Evolutionary conservation across 208 protist genomes (phyloP), one percentile per base, ranked within the genome.

Genomic region (Endotrypanum monterogeii): DNA sequence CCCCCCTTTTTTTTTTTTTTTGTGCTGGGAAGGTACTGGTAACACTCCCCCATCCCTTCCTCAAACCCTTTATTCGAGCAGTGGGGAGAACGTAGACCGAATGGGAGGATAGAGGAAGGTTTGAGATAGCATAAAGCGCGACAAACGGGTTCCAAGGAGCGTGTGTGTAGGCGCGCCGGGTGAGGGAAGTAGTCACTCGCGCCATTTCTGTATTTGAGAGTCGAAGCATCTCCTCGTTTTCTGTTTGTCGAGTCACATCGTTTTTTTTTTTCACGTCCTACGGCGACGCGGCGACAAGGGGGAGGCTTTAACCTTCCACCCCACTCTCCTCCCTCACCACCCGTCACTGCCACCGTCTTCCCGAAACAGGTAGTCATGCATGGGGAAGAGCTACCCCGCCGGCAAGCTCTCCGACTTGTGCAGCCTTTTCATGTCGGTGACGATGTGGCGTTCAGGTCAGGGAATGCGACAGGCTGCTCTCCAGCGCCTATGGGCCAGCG

Each of bases 351-450:
- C 30, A n/a, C n/a, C n/a, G n/a, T n/a, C n/a, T n/a, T 20, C 20
- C 30, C 56, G 0, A 32, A 61, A 30, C 25, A 39, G 11, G 58
- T 30, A 20, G 65, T 12, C 32, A 71, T 71, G 67, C 67, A 55
- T 20, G 20, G n/a, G 48, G 37, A 61, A 9, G n/a, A 48, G n/a
- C 35, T 25, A 16, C 30, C 23, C 32, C 68, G 37, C 52, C 68
- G 68, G 35, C 9, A 18, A 9, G 32, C 48, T 20, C 52, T 50
- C 30, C 68, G 68, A 51, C 68, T 73, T 50, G 55, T 73, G 11
- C 68, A 73, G 68, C 68, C 68, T 23, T 73, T 73, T 54, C 23
- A 62, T 55, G 68, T 62, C 28, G 39, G 32, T 58, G 68, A 35
- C 48, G 65, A 41, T 67, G 23, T 30, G 39, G 62, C 23, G 5